Percentiles rank a stretch among this genome's conserved stretches.
Conservation (phyloP, 192 early-diverging fungal genomes). For the Backusella mclennaniae region DNA sequence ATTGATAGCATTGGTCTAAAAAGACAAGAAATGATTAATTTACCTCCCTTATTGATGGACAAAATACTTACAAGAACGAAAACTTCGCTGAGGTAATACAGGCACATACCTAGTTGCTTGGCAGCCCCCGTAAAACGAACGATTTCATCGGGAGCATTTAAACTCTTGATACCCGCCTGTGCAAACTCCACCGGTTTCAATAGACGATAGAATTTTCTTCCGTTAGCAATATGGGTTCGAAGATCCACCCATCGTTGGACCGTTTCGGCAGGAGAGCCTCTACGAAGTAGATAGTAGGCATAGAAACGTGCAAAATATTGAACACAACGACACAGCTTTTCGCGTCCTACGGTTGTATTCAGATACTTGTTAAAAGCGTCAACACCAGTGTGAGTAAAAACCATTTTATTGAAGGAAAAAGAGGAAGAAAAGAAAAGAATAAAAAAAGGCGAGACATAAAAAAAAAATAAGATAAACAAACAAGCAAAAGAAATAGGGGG, state of each 20-base stretch:
- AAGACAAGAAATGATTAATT: neutral
- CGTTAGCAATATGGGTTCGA: constrained; percentile 54
- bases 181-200: constrained; percentile 70
- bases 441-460: neutral
- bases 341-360: constrained; percentile 67
- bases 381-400: constrained; percentile 13
- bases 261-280: constrained; percentile 53
- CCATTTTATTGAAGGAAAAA: constrained; percentile 9
- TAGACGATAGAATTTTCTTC: constrained; percentile 71
- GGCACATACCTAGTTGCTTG: constrained; percentile 57
- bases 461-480: neutral
- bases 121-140: constrained; percentile 45
- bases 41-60: neutral
- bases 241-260: constrained; percentile 60
- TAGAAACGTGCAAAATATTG: constrained; percentile 88
- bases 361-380: constrained; percentile 44
- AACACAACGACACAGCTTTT: constrained; percentile 73
- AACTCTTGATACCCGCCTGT: constrained; percentile 54
- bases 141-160: constrained; percentile 56
- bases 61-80: neutral
- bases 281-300: constrained; percentile 58
- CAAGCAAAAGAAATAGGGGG: neutral
- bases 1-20: constrained; percentile 21
- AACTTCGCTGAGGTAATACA: constrained; percentile 49
- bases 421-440: neutral